These are phyloP conservation scores for Angophora floribunda DNA, from an alignment of 345 rosid genomes.

Conservation along the genomic window DNA sequence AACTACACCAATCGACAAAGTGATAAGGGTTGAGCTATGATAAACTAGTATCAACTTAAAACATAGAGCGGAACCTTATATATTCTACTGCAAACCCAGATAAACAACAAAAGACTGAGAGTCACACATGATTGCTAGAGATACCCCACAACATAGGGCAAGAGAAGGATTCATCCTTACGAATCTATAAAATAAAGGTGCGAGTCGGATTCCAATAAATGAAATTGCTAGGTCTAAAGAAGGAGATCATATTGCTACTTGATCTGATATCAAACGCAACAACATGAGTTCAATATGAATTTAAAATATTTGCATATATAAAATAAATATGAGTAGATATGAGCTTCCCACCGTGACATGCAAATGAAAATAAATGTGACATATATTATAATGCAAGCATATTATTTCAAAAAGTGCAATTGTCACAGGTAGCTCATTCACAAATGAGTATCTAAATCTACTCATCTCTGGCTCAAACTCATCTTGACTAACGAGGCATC, in stretches of 20 bases:
- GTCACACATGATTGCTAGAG: neutral
- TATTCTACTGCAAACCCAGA: neutral
- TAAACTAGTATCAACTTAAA: neutral
- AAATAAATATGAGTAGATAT: neutral
- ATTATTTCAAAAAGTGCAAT: too few relatives aligned
- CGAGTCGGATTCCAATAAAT: neutral
- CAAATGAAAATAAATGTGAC: neutral
- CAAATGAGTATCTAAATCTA: neutral
- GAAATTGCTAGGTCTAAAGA: neutral
- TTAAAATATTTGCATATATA: too few relatives aligned
- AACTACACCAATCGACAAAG: neutral
- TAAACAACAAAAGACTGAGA: neutral
- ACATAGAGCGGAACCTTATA: neutral
- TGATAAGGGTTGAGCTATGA: neutral
- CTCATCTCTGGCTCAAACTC: neutral
- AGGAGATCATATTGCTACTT: too few relatives aligned
- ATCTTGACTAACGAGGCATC: neutral
- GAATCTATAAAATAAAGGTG: neutral
- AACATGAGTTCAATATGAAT: neutral
- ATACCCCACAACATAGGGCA: neutral
- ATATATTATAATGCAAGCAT: neutral
- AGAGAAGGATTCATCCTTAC: neutral
- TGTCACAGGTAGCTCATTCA: neutral
- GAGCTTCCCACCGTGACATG: neutral
- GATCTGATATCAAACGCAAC: neutral